Evolutionary conservation across 495 filamentous ascomycete species (phyloP).

Genomic region (Penicillium daleae): DNA sequence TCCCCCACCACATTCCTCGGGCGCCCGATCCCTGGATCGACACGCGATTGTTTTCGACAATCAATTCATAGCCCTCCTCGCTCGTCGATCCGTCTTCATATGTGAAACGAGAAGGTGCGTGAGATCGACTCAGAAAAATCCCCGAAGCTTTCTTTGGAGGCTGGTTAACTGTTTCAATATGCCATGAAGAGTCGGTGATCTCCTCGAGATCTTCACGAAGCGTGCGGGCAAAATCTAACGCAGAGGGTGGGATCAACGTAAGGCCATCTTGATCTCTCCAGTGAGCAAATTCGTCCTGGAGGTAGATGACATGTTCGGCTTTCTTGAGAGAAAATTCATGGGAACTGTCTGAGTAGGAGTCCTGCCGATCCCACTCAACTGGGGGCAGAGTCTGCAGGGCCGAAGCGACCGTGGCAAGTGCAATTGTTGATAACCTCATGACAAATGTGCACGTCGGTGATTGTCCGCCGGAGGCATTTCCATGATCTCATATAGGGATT

Average conservation of each 20-base stretch:
- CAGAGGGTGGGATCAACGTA: conserved; percentile 57
- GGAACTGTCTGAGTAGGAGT: neutral
- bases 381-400: conserved; percentile 30
- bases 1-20: conserved; percentile 60
- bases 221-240: conserved; percentile 49
- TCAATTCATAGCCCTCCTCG: conserved; percentile 54
- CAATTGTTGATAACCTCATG: conserved; percentile 2
- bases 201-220: conserved; percentile 50
- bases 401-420: conserved; percentile 14
- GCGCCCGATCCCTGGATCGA: conserved; percentile 51
- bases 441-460: neutral
- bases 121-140: conserved; percentile 36
- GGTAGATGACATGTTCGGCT: conserved; percentile 27
- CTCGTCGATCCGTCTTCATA: conserved; percentile 52
- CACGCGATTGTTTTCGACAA: conserved; percentile 32
- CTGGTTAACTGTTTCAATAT: conserved; percentile 27
- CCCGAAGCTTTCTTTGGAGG: conserved; percentile 33
- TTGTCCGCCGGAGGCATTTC: neutral
- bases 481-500: neutral
- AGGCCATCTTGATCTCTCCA: conserved; percentile 42
- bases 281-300: conserved; percentile 24
- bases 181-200: conserved; percentile 37
- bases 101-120: conserved; percentile 26
- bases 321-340: conserved; percentile 20
- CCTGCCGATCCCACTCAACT: neutral